phyloP scores from a whole-genome alignment of 495 filamentous ascomycete species.

The Daldinia grandis region DNA sequence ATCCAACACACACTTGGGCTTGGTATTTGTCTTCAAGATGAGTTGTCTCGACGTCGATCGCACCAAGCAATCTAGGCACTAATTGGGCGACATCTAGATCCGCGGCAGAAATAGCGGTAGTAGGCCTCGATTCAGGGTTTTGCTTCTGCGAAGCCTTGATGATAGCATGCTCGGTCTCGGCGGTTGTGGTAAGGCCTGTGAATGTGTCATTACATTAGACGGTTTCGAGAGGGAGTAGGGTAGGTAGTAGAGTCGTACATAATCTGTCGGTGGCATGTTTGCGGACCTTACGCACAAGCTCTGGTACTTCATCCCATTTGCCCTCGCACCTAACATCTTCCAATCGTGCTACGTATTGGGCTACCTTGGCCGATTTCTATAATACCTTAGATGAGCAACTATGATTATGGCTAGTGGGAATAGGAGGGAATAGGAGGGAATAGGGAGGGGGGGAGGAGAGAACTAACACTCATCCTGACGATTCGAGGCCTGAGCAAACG shows the following conservation, averaged over 20 bases:
- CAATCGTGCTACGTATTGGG: slow-evolving; percentile 78
- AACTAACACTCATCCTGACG: slow-evolving; percentile 47
- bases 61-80: slow-evolving; percentile 70
- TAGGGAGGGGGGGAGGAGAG: background rate
- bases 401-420: background rate
- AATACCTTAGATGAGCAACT: slow-evolving; percentile 23
- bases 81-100: slow-evolving; percentile 57
- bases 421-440: background rate
- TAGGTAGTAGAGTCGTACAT: slow-evolving; percentile 65
- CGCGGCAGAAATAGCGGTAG: slow-evolving; percentile 46
- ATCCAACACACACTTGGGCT: slow-evolving; percentile 80
- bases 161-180: slow-evolving; percentile 74
- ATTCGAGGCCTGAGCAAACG: slow-evolving; percentile 40
- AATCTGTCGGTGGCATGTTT: slow-evolving; percentile 89
- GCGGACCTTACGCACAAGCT: slow-evolving; percentile 86
- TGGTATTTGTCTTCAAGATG: slow-evolving; percentile 77
- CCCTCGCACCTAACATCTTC: slow-evolving; percentile 88
- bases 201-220: slow-evolving; percentile 14
- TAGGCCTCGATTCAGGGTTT: slow-evolving; percentile 50
- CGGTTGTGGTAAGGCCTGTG: slow-evolving; percentile 78
- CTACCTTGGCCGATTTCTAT: slow-evolving; percentile 70
- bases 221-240: background rate
- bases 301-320: slow-evolving; percentile 87
- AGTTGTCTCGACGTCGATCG: slow-evolving; percentile 67
- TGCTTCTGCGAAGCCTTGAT: slow-evolving; percentile 59